Percentiles rank a stretch among this genome's conserved stretches.
phyloP scores from a whole-genome alignment of 345 rosid genomes.

The Eucalyptus polyanthemos region DNA sequence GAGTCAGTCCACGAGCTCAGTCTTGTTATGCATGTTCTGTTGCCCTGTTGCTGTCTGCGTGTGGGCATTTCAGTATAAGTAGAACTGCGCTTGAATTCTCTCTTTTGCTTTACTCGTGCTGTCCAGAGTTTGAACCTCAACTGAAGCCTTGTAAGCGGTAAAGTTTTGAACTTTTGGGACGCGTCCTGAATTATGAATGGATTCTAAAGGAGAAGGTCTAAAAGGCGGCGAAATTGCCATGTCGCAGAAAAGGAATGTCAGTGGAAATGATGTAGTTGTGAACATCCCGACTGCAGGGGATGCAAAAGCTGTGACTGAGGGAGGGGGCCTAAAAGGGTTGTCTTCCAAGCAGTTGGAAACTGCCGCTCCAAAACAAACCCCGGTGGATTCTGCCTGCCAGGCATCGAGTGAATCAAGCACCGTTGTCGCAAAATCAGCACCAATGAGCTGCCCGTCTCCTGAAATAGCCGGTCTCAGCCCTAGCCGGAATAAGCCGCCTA shows the following conservation, averaged over 20 bases:
- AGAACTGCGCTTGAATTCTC: background rate
- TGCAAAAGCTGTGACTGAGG: background rate
- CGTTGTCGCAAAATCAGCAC: slow-evolving; percentile 15
- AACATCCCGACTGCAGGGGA: slow-evolving; percentile 30
- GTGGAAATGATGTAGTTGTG: slow-evolving; percentile 39
- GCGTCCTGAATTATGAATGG: background rate
- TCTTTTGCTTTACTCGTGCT: background rate
- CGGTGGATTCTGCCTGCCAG: background rate
- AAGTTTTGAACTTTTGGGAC: background rate
- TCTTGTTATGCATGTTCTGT: background rate
- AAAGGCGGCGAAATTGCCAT: slow-evolving; percentile 10
- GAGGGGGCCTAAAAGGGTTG: slow-evolving; percentile 6
- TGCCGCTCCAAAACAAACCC: background rate
- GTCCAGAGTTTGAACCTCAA: background rate
- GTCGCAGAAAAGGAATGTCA: slow-evolving; percentile 26
- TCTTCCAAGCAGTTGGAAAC: background rate
- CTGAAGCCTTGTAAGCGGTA: background rate
- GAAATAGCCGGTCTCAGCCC: slow-evolving; percentile 28
- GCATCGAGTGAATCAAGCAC: background rate
- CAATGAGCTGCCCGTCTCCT: slow-evolving; percentile 24
- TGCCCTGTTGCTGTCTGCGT: background rate
- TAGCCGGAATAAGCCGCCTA: slow-evolving; percentile 57
- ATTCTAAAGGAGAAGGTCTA: background rate
- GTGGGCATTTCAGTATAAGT: background rate
- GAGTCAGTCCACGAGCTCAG: background rate